These are phyloP conservation scores for Stereum hirsutum DNA, from an alignment of 1,284 basidiomycete species.

Conservation along the genomic window DNA sequence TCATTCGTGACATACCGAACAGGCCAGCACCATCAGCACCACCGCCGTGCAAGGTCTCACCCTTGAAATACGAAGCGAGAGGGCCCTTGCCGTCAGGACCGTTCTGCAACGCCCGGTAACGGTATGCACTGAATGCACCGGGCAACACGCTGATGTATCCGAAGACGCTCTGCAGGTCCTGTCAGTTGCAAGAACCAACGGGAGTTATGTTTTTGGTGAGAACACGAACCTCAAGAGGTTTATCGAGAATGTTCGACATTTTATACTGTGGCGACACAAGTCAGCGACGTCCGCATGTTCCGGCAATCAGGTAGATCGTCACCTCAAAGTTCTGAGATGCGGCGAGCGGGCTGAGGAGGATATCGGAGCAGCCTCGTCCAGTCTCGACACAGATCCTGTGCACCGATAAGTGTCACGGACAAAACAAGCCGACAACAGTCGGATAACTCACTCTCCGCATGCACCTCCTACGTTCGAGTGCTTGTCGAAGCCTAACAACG, in stretches of 20 bases:
- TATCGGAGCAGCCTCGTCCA: slow-evolving; percentile 68
- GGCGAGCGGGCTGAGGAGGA: slow-evolving; percentile 82
- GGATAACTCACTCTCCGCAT: slow-evolving; percentile 73
- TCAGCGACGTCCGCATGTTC: background rate
- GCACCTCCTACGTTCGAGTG: slow-evolving; percentile 89
- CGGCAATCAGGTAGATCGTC: slow-evolving; percentile 9
- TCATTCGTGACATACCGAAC: slow-evolving; percentile 36
- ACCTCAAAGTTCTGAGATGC: slow-evolving; percentile 89
- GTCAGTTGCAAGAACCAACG: slow-evolving; percentile 3
- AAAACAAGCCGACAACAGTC: background rate
- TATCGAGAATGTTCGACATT: slow-evolving; percentile 91
- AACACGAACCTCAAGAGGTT: slow-evolving; percentile 71
- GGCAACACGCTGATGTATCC: slow-evolving; percentile 88
- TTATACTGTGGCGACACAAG: slow-evolving; percentile 52
- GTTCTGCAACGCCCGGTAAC: slow-evolving; percentile 79
- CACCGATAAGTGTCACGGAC: background rate
- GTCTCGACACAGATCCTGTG: slow-evolving; percentile 77
- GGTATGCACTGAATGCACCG: slow-evolving; percentile 89
- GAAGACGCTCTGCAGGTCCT: slow-evolving; percentile 58
- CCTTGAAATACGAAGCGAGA: slow-evolving; percentile 86
- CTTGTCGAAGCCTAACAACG: slow-evolving; percentile 67
- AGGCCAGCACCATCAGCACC: slow-evolving; percentile 52
- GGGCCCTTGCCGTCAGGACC: slow-evolving; percentile 80
- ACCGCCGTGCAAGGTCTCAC: slow-evolving; percentile 78
- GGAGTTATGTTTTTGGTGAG: slow-evolving; percentile 4